phyloP scores from a whole-genome alignment of 805 yeast species.

The Saturnispora bothae region DNA sequence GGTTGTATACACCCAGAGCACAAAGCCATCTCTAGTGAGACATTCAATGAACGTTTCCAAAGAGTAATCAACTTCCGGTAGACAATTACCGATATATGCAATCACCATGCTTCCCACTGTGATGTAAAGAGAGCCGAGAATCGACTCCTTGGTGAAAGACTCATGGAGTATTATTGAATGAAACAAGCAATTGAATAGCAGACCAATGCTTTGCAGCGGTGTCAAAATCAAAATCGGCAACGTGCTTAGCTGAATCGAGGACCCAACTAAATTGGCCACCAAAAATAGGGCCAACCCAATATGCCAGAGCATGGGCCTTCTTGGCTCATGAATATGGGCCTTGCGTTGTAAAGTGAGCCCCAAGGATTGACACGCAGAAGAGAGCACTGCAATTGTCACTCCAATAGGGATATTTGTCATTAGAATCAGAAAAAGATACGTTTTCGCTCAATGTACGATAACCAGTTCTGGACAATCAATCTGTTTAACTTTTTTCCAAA shows the following conservation, averaged over 20 bases:
- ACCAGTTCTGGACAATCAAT: too few relatives aligned
- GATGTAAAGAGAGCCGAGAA: constrained; percentile 57
- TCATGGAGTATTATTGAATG: constrained; percentile 62
- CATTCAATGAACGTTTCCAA: constrained; percentile 37
- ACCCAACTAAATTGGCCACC: constrained; percentile 66
- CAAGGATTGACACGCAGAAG: constrained; percentile 5
- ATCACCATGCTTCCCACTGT: constrained; percentile 67
- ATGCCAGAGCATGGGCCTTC: too few relatives aligned
- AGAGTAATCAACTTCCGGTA: constrained; percentile 42
- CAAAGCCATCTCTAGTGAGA: constrained; percentile 36
- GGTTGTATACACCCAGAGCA: constrained; percentile 44
- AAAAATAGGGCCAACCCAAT: constrained; percentile 63
- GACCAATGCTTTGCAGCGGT: constrained; percentile 77
- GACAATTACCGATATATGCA: constrained; percentile 67
- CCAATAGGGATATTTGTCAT: constrained; percentile 5
- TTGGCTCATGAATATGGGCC: constrained; percentile 20
- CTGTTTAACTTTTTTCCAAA: too few relatives aligned
- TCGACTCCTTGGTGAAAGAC: constrained; percentile 45
- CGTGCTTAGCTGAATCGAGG: constrained; percentile 73
- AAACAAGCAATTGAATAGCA: constrained; percentile 76
- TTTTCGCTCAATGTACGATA: too few relatives aligned
- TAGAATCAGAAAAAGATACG: neutral
- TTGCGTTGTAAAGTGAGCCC: constrained; percentile 4
- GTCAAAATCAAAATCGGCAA: constrained; percentile 70
- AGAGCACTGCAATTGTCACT: constrained; percentile 2